Conservation (phyloP, 2,329 filamentous ascomycete species). For the Lachnellula suecica region DNA sequence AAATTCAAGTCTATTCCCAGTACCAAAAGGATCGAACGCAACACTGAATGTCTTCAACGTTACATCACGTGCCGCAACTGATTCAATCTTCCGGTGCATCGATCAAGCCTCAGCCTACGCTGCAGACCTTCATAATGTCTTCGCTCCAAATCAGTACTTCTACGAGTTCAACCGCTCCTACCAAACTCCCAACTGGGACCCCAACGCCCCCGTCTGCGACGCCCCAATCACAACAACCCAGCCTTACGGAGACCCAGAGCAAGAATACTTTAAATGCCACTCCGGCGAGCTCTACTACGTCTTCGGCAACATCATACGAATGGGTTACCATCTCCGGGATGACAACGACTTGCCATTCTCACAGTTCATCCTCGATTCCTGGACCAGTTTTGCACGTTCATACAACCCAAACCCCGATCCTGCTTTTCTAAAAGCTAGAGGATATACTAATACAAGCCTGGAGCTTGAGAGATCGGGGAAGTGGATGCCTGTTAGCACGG, state of each 20-base stretch:
- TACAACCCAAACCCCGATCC: slow-evolving; percentile 23
- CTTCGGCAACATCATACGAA: slow-evolving; percentile 31
- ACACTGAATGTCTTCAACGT: slow-evolving; percentile 32
- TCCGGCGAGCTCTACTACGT: slow-evolving; percentile 33
- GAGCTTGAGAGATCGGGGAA: slow-evolving; percentile 20
- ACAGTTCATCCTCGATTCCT: slow-evolving; percentile 27
- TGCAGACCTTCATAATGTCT: slow-evolving; percentile 24
- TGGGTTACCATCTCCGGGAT: slow-evolving; percentile 29
- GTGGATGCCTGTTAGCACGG: slow-evolving; percentile 20
- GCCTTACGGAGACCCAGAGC: slow-evolving; percentile 31
- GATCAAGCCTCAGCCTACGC: slow-evolving; percentile 31
- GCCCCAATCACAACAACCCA: slow-evolving; percentile 23
- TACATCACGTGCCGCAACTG: slow-evolving; percentile 32
- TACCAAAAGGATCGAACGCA: slow-evolving; percentile 14
- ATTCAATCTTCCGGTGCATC: slow-evolving; percentile 29
- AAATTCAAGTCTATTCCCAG: slow-evolving; percentile 16
- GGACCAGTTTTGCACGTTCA: slow-evolving; percentile 28
- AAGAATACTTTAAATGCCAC: slow-evolving; percentile 38
- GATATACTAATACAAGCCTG: slow-evolving; percentile 21
- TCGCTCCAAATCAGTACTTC: slow-evolving; percentile 34
- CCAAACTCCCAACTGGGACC: slow-evolving; percentile 22
- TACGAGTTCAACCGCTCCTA: slow-evolving; percentile 36
- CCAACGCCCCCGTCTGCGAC: slow-evolving; percentile 25
- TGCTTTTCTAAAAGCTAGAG: slow-evolving; percentile 23
- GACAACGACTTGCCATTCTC: slow-evolving; percentile 29